Evolutionary conservation across 257 asterid species (phyloP), one percentile per base, ranked within the genome.

Genomic region (Plectranthus barbatus): DNA sequence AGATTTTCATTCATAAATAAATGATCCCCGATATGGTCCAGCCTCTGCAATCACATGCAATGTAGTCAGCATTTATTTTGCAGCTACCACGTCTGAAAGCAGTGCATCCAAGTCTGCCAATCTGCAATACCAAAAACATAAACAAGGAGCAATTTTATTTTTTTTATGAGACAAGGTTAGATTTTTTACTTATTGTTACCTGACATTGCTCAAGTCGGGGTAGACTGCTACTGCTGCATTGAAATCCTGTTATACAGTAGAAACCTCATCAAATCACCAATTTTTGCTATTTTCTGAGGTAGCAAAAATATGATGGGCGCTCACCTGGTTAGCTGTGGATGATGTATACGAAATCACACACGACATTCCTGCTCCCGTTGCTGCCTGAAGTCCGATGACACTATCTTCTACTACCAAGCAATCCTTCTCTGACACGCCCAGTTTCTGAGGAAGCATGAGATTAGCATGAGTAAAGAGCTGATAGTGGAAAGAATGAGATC

Each of bases 311-410:
- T n/a, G n/a, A n/a, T n/a, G n/a, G n/a, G 51, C 52, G 64, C 39
- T 64, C 64, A 86, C 98, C 95, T 92, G 99, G 74, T 72, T 66
- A 52, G 96, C 91, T 1, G 99, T 93, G 18, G 99, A 93, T 54
- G 88, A 63, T 12, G 97, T 90, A 67, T 85, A 90, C 37, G 97
- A 83, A 45, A 93, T 87, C 64, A 90, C 86, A 69, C 99, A 93
- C 0, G 94, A 70, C 99, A 93, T 90, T 68, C 97, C 94, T 18
- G 97, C 99, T 40, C 90, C 81, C 7, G 79, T 84, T 64, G 99
- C 99, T 3, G 97, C 99, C 96, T 89, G 95, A 46, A 93, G 84
- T 21, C 99, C 97, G 54, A 93, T 93, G 77, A 93, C 91, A 66
- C 99, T 90, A 61, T 93, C 97, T 77, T 93, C 99, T 54, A 93